Conservation (phyloP, 306 rosid genomes). For the Begonia peltatifolia region DNA sequence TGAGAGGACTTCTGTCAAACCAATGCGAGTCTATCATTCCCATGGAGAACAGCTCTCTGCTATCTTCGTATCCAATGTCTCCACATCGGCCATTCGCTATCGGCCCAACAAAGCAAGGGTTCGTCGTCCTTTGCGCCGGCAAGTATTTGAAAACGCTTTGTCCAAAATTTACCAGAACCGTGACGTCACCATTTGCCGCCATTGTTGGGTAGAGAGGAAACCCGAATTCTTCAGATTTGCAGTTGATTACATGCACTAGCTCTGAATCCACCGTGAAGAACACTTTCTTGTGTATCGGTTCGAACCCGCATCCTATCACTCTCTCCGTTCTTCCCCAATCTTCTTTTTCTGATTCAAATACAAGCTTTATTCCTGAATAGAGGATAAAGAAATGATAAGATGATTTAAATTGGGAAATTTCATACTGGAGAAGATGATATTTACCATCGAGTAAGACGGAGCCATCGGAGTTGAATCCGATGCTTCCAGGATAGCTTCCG, state of each 20-base stretch:
- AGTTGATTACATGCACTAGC: slow-evolving; percentile 52
- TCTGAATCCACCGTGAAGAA: slow-evolving; percentile 80
- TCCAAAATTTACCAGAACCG: slow-evolving; percentile 65
- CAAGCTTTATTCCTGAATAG: slow-evolving; percentile 54
- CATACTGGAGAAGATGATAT: background rate
- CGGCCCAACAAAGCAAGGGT: slow-evolving; percentile 73
- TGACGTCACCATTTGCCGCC: slow-evolving; percentile 41
- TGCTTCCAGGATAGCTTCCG: slow-evolving; percentile 75
- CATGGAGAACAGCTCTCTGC: slow-evolving; percentile 90
- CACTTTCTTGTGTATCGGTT: slow-evolving; percentile 68
- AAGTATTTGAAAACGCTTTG: slow-evolving; percentile 65
- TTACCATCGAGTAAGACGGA: slow-evolving; percentile 88
- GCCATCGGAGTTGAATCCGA: slow-evolving; percentile 89
- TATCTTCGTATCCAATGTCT: slow-evolving; percentile 56
- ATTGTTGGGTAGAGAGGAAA: slow-evolving; percentile 55
- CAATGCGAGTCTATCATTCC: slow-evolving; percentile 76
- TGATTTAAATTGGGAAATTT: too few relatives aligned
- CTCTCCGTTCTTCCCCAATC: slow-evolving; percentile 55
- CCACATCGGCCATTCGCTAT: slow-evolving; percentile 22
- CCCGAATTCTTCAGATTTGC: slow-evolving; percentile 64
- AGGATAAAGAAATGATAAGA: background rate
- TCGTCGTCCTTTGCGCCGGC: slow-evolving; percentile 70
- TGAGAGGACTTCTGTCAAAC: slow-evolving; percentile 21
- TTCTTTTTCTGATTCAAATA: slow-evolving; percentile 40
- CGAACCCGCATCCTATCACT: slow-evolving; percentile 84